Conservation (phyloP, 306 rosid genomes). For the Inga oerstediana region DNA sequence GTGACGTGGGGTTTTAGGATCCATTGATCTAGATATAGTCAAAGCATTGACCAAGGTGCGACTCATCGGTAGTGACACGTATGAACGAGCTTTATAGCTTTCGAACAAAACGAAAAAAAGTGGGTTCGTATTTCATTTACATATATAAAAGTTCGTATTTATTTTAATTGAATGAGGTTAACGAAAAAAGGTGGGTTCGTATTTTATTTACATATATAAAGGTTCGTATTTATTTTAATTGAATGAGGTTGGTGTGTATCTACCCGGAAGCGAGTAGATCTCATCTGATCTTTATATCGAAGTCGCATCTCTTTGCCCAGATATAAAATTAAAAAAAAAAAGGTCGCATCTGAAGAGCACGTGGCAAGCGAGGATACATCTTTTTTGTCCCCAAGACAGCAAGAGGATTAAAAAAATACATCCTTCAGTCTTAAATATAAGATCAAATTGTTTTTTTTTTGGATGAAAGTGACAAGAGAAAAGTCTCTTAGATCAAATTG, state of each 20-base stretch:
- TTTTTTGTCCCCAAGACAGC: neutral
- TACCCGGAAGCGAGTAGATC: neutral
- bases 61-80: constrained; percentile 16
- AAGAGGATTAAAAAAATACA: neutral
- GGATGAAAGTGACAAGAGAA: too few relatives aligned
- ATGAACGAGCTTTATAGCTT: neutral
- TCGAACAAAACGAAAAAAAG: neutral
- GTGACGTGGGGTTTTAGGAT: neutral
- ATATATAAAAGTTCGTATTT: neutral
- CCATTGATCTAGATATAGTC: neutral
- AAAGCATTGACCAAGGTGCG: neutral
- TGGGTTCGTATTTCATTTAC: neutral
- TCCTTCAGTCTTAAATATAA: too few relatives aligned
- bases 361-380: constrained; percentile 30
- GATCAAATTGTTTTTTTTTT: too few relatives aligned
- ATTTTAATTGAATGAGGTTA: neutral
- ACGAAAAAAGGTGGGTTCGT: neutral
- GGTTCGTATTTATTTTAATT: neutral
- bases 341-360: constrained; percentile 5
- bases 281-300: neutral
- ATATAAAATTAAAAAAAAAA: too few relatives aligned
- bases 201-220: too few relatives aligned
- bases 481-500: too few relatives aligned
- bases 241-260: neutral
- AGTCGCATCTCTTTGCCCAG: neutral